Evolutionary conservation across 2,329 filamentous ascomycete species (phyloP), one percentile per base, ranked within the genome.

Genomic region (Ophiocordyceps robertsii): DNA sequence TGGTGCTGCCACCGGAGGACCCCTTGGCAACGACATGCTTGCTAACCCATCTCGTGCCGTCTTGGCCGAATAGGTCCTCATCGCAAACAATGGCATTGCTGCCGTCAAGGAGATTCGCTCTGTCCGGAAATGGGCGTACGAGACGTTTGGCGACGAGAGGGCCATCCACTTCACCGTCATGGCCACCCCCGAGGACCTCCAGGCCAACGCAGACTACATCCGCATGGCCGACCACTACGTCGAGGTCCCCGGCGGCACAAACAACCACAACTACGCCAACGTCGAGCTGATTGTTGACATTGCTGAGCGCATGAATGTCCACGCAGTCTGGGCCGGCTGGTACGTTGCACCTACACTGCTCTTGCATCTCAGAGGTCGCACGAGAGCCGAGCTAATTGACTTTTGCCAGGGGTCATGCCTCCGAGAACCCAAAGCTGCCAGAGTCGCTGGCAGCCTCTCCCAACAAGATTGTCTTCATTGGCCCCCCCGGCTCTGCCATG

Each of bases 211-310:
- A 53, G 92, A 98, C 68, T 98, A 98, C 70, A 98, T 98, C 63
- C 80, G 92, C 62, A 96, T 98, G 92, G 92, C 92, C 30, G 92
- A 98, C 68, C 87, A 95, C 74, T 98, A 98, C 64, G 92, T 98
- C 55, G 92, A 98, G 69, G 90, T 98, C 47, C 92, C 92, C 30
- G 92, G 92, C 59, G 92, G 92, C 60, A 98, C 92, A 48, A 98
- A 98, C 72, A 98, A 98, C 76, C 95, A 98, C 81, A 98, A 98
- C 68, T 98, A 98, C 67, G 92, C 92, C 68, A 98, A 98, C 63
- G 92, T 98, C 46, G 92, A 98, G 70, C 75, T 98, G 61, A 98
- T 98, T 65, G 92, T 98, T 52, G 92, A 98, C 70, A 80, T 98
- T 61, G 92, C 92, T 24, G 92, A 98, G 74, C 87, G 92, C 49